These are phyloP conservation scores for Eucalyptus paniculata DNA, from an alignment of 345 rosid species.

Conservation along the genomic window DNA sequence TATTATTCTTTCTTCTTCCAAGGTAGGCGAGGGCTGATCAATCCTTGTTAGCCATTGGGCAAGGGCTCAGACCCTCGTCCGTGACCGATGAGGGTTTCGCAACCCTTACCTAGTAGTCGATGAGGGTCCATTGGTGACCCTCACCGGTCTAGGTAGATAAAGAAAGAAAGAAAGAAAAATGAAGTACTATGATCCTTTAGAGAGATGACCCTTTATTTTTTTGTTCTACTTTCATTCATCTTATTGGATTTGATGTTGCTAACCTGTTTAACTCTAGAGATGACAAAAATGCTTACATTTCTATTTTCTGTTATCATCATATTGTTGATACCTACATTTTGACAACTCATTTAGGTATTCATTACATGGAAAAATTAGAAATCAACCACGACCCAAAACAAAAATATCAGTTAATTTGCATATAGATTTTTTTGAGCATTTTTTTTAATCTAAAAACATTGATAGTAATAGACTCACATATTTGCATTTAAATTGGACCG, in stretches of 20 bases:
- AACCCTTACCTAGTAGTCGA: neutral
- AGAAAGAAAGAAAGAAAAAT: too few species aligned
- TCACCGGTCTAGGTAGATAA: neutral
- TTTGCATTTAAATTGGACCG: neutral
- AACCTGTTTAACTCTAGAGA: neutral
- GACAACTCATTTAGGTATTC: too few species aligned
- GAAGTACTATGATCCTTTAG: neutral
- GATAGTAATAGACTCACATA: neutral
- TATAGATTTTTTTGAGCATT: too few species aligned
- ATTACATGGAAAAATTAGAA: too few species aligned
- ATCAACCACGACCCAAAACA: too few species aligned
- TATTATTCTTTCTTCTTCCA: neutral
- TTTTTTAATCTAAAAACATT: too few species aligned
- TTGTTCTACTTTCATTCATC: neutral
- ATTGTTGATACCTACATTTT: neutral
- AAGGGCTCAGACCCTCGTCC: neutral
- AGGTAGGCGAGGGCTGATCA: neutral
- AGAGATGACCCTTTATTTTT: neutral
- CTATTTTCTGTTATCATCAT: neutral
- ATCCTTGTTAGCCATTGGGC: neutral
- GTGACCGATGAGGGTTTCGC: neutral
- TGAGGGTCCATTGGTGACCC: neutral
- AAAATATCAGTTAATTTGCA: neutral
- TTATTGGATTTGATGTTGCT: neutral
- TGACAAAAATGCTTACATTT: neutral